Evolutionary conservation across 768 basidiomycete genomes (phyloP), one percentile per base, ranked within the genome.

Genomic region (Leccinellum rugosiceps): DNA sequence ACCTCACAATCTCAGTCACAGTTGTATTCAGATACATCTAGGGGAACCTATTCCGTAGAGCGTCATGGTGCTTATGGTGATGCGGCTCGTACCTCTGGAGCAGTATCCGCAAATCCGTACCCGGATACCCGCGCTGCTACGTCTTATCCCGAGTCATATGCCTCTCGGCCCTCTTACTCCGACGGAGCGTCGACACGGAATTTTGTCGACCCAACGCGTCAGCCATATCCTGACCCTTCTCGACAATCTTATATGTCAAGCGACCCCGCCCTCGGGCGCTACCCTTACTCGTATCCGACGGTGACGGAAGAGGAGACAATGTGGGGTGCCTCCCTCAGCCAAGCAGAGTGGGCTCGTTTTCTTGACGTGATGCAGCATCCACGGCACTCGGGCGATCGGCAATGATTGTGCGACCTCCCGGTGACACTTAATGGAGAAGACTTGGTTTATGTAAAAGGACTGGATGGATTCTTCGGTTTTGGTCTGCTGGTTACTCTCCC

Each of bases 291-390:
- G 32, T 80, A 83, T 55, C 79, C 82, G 26, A 47, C 68, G 32
- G 46, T 63, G 41, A 79, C 82, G 46, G 86, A 86, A 57, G 85
- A 87, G 60, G 74, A 78, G 35, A 77, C 77, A 31, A 85, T 90
- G 77, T 92, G 89, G 88, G 88, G 88, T 44, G 80, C 88, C 15
- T 81, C 85, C 35, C 87, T 92, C 66, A 88, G 83, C 55, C 85
- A 88, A 62, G 83, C 84, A 41, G 90, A 91, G 72, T 91, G 90
- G 86, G 77, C 75, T 41, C 77, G 78, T 57, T 82, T 83, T 67
- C 72, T 90, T 72, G 85, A 88, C 58, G 85, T 81, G 46, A 78
- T 89, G 72, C 78, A 84, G 65, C 80, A 83, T 15, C 71, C 77
- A 54, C 56, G 69, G 56, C 68, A 68, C 58, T 55, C 66, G 43